A percentile compares a stretch with the other conserved stretches of the same genome.
Conservation (phyloP, 2,329 filamentous ascomycete genomes). For the Colletotrichum sp. region DNA sequence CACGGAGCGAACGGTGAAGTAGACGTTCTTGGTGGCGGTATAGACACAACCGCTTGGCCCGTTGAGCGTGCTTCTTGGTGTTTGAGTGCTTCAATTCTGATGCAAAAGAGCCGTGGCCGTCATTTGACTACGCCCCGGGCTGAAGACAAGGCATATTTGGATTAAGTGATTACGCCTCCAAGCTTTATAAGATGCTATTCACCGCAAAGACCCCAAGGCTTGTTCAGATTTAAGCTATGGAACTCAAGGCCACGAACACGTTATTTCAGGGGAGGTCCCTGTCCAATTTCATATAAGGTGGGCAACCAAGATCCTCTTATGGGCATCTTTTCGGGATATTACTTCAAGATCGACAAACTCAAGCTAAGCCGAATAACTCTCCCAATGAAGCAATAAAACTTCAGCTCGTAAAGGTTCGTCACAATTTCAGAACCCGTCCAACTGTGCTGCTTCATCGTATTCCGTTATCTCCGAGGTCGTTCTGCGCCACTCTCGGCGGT, state of each 20-base stretch:
- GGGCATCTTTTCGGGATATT: not conserved
- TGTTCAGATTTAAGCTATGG: not conserved
- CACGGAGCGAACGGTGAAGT: no score
- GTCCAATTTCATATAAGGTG: not conserved
- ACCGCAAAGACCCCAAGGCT: not conserved
- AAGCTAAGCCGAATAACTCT: not conserved
- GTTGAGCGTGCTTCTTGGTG: not conserved
- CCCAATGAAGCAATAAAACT: not conserved
- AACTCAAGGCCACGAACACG: not conserved
- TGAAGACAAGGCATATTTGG: not conserved
- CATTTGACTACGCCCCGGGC: rapidly evolving
- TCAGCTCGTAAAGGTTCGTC: not conserved
- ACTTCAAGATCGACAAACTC: not conserved
- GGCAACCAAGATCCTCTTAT: not conserved
- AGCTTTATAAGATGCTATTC: not conserved
- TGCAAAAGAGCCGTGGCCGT: rapidly evolving
- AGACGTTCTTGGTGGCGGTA: no score
- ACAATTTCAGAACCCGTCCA: not conserved
- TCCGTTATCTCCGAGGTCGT: not conserved
- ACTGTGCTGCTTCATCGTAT: not conserved
- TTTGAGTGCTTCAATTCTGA: rapidly evolving
- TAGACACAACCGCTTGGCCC: no score
- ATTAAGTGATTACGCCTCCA: not conserved
- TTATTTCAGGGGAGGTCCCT: not conserved
- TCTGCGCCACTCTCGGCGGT: not conserved